Base-by-base conservation (phyloP, 768 basidiomycete species). In the Pulveroboletus sp. region DNA sequence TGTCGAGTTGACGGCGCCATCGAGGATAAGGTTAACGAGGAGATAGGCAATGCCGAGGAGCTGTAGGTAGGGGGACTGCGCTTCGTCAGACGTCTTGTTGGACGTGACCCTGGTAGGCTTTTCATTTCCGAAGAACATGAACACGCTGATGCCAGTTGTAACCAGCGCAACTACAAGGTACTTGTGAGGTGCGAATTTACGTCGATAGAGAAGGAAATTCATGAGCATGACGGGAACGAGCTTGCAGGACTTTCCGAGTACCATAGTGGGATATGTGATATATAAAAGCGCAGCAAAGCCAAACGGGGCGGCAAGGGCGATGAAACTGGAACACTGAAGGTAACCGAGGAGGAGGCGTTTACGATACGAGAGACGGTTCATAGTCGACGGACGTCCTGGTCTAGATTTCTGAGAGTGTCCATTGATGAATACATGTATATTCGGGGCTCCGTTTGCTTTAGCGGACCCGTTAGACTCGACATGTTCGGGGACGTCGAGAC, bases 251-350 rank as follows among this genome's bases (percentile, higher is more conserved):
- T 98, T 98, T 46, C 91, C 96, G 56, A 98, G 86, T 31, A 98
- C 94, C 89, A 97, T 95, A 39, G 95, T 93, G 43, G 96, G 96
- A 75, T 97, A 98, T 15, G 93, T 93, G 64, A 99, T 93, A 72
- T 95, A 91, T 24, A 90, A 84, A 38, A 98, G 84, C 5, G 93
- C 84, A 10, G 93, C 88, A 71, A 98, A 98, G 46, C 95, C 94
- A 65, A 98, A 95, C 4, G 95, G 96, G 18, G 93, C 89, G 2
- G 95, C 95, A 35, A 82, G 73, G 36, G 93, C 93, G 57, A 96
- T 90, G 68, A 93, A 86, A 21, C 87, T 63, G 21, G 94, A 82
- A 64, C 92, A 89, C 68, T 91, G 90, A 46, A 92, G 74, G 69
- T 91, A 93, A 36, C 80, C 71, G 18, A 83, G 70, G 43, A 93